Base-by-base conservation (phyloP, 2,329 filamentous ascomycete species). In the Fusarium sp. region DNA sequence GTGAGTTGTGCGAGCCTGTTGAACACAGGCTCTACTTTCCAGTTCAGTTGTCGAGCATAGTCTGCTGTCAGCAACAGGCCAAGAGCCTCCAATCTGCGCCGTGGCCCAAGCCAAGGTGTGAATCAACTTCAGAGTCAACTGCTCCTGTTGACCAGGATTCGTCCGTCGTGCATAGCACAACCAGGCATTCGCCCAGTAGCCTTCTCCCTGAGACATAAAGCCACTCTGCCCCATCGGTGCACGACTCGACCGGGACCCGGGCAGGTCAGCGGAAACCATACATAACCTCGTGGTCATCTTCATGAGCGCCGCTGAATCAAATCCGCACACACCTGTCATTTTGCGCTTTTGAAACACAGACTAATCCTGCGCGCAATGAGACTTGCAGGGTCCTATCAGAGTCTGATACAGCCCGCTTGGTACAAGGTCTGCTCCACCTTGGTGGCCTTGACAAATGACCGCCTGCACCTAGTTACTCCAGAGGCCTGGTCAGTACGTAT, bases 191-290 rank as follows among this genome's bases (percentile, higher is more conserved):
- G 10, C 25, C 47, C 47, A 31, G 27, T 52, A 13, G 27, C 47
- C 62, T 63, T 18, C 63, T 68, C 58, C 40, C 50, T 72, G 63
- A 71, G 50, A 74, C 57, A 74, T 56, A 8, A 62, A 74, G 35
- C 57, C 71, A 72, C 64, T 31, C 47, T 54, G 47, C 54, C 64
- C 33, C 63, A 59, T 65, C 66, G 50, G 42, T 45, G 68, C 56
- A 38, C 70, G 70, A 60, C 45, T 25, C 66, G 70, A 62, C 42
- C 22, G 57, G 57, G 62, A 58, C 33, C 42, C 56, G 45, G 50
- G 27, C 60, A 42, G 63, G 56, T 47, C 36, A 56, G 58, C 36
- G 60, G 58, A 52, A 69, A 66, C 11, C 22, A 31, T 31, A 42
- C 27, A 40, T 31, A 42, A 42, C 54, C 38, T 57, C 52, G 25